Base-by-base conservation (phyloP, 345 rosid genomes). In the Camelina sativa region DNA sequence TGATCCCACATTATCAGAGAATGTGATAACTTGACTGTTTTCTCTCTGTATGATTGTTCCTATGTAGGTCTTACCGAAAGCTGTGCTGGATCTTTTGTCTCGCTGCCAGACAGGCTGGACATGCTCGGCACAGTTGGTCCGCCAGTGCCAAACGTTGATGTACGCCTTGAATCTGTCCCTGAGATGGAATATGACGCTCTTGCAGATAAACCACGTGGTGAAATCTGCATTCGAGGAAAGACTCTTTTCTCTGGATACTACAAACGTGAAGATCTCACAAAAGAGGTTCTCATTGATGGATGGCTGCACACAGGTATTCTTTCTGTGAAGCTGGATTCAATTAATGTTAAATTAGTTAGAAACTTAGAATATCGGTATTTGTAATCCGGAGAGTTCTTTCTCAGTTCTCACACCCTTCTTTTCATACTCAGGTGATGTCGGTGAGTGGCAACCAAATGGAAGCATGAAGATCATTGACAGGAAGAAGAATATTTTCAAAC, bases 101-200 rank as follows among this genome's bases (percentile, higher is more conserved):
- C 98, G 11, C 76, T 95, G 40, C 99, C 99, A 50, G 83, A 95
- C 76, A 77, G 78, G 71, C 69, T 87, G 62, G 73, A 87, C 54
- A 88, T 87, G 97, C 86, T 95, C 43, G 97, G 97, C 30, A 89
- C 97, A 6, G 99, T 95, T 43, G 98, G 99, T 28, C 97, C 98
- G 56, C 99, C 99, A 10, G 91, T 95, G 47, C 99, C 99, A 58
- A 95, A 92, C 67, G 96, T 95, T 64, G 98, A 95, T 79, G 81
- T 86, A 20, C 78, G 96, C 73, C 85, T 95, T 58, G 94, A 95
- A 76, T 95, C 98, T 69, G 92, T 95, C 52, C 98, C 99, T 22
- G 99, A 92, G 70, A 92, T 95, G 99, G 82, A 71, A 44, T 95
- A 95, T 62, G 96, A 95, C 81, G 97, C 99, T 66, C 92, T 90